A percentile compares a stretch with the other conserved stretches of the same genome.
Conservation (phyloP, 352 stramenopile species). For the Phytophthora foliorum region DNA sequence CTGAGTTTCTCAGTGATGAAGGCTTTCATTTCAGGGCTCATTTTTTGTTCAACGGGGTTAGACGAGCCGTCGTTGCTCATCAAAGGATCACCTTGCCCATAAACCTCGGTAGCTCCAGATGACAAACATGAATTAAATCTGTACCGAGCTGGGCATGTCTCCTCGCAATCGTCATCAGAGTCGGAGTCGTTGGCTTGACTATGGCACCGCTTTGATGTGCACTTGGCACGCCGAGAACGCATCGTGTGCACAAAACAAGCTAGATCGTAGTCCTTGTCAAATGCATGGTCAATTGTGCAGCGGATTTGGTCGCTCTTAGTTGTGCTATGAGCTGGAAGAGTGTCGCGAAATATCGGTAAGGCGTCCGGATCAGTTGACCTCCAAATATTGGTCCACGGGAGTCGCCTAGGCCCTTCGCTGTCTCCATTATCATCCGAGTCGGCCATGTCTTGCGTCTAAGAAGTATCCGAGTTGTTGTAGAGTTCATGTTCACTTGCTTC, state of each 20-base stretch:
- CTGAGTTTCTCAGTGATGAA: conserved; percentile 5
- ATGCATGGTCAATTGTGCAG: background rate
- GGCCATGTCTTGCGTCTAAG: too few species aligned
- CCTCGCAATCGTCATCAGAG: too few species aligned
- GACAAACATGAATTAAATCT: conserved; percentile 10
- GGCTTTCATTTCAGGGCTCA: conserved; percentile 3
- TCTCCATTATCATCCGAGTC: background rate
- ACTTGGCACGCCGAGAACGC: background rate
- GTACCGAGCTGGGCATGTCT: background rate
- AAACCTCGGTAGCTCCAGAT: background rate
- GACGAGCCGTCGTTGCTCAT: conserved; percentile 3
- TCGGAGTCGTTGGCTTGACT: background rate
- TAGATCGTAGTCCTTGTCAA: background rate
- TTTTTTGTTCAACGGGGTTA: background rate
- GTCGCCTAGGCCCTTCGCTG: background rate
- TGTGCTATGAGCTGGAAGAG: background rate
- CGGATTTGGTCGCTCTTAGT: background rate
- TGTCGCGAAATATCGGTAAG: background rate
- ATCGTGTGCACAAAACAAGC: background rate
- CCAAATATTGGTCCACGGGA: background rate
- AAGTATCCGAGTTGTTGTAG: too few species aligned
- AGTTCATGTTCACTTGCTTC: too few species aligned
- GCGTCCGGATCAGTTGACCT: background rate
- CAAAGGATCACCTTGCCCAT: background rate
- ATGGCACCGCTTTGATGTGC: background rate